A percentile compares a stretch with the other conserved stretches of the same genome.
phyloP scores from a whole-genome alignment of 2,329 filamentous ascomycete species.

The Hypoxylon sp. region DNA sequence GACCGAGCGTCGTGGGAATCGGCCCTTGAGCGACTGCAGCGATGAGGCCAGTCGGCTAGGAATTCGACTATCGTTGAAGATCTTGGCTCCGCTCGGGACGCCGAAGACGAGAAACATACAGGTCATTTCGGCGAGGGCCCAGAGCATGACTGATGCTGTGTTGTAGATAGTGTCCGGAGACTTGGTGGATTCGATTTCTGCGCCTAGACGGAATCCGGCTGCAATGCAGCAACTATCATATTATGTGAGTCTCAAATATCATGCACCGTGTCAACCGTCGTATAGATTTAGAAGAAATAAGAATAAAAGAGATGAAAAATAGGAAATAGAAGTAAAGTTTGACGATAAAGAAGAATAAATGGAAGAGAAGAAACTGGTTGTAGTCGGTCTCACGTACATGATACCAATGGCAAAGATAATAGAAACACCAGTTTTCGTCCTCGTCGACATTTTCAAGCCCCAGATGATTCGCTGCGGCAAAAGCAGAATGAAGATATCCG shows the following conservation, averaged over 20 bases:
- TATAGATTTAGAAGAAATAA: background rate
- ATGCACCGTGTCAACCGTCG: background rate
- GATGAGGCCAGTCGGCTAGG: slow-evolving; percentile 25
- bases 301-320: background rate
- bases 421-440: slow-evolving; percentile 32
- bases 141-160: slow-evolving; percentile 26
- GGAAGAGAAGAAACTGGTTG: background rate
- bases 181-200: slow-evolving; percentile 32
- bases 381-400: slow-evolving; percentile 28
- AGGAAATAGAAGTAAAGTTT: background rate
- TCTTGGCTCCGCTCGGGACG: slow-evolving; percentile 32
- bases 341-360: background rate
- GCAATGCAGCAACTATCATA: slow-evolving; percentile 31
- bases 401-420: slow-evolving; percentile 39
- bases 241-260: background rate
- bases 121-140: slow-evolving; percentile 39
- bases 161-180: slow-evolving; percentile 36
- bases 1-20: slow-evolving; percentile 10
- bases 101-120: slow-evolving; percentile 42
- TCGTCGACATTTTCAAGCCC: slow-evolving; percentile 33
- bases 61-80: slow-evolving; percentile 24
- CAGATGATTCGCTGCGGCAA: slow-evolving; percentile 41
- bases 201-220: slow-evolving; percentile 34
- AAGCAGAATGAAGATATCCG: slow-evolving; percentile 39
- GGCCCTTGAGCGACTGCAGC: slow-evolving; percentile 16